Evolutionary conservation across 805 yeast genomes (phyloP).

Genomic region (Brettanomyces sp.): DNA sequence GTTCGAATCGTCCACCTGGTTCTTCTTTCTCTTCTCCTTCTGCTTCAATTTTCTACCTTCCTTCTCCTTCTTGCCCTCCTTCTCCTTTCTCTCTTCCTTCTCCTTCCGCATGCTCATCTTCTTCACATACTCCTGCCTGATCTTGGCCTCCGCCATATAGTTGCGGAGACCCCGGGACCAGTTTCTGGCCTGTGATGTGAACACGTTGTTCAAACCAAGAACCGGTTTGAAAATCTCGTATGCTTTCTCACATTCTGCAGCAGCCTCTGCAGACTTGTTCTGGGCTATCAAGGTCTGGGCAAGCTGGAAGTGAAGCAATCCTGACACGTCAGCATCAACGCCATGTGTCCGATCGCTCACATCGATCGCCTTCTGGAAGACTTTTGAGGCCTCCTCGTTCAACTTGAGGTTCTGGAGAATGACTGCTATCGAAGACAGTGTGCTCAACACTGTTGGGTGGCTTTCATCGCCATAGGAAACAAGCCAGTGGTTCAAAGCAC

Average conservation of each 20-base stretch:
- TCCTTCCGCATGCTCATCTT: slow-evolving; percentile 15
- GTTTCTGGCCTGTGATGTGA: slow-evolving; percentile 57
- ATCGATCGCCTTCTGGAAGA: slow-evolving; percentile 45
- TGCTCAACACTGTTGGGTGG: slow-evolving; percentile 65
- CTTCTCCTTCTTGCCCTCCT: slow-evolving; percentile 4
- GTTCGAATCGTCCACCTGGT: slow-evolving; percentile 20
- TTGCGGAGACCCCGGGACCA: slow-evolving; percentile 52
- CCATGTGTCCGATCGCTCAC: slow-evolving; percentile 48
- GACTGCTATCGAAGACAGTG: slow-evolving; percentile 51
- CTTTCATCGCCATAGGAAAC: slow-evolving; percentile 40
- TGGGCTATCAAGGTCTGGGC: slow-evolving; percentile 48
- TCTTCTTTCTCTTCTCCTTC: slow-evolving; percentile 22
- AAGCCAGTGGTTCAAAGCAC: slow-evolving; percentile 53
- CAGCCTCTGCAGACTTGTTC: slow-evolving; percentile 46
- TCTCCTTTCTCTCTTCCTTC: slow-evolving; percentile 11
- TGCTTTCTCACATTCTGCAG: slow-evolving; percentile 47
- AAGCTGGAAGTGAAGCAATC: slow-evolving; percentile 58
- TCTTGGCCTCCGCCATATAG: slow-evolving; percentile 37
- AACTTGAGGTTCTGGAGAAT: slow-evolving; percentile 47
- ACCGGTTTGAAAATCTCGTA: slow-evolving; percentile 43
- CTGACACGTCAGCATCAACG: slow-evolving; percentile 50
- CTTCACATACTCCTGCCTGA: slow-evolving; percentile 28
- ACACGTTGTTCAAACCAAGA: slow-evolving; percentile 59
- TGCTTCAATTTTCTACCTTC: slow-evolving; percentile 14
- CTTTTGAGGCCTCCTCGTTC: slow-evolving; percentile 36